Base-by-base conservation (phyloP, 75 land plant species). In the Pinus tabuliformis region DNA sequence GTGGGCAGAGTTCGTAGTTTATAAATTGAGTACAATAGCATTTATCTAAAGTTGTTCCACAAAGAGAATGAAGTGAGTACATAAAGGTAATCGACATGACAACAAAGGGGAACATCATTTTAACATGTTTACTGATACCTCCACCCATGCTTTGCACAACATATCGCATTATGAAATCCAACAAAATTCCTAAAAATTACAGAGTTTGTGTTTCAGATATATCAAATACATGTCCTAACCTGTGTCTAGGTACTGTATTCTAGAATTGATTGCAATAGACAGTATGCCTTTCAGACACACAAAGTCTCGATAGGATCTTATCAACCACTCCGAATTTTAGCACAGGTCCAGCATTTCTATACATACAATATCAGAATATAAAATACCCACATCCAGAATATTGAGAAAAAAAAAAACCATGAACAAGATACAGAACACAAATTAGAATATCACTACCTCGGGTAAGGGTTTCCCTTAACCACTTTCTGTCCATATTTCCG, bases 401-500 rank as follows among this genome's bases (percentile, higher is more conserved):
- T 3, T 26, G 62, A 20, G 62, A 33, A 59, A n/a, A 20, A 60
- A n/a, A 20, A 20, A 60, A 60, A 60, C 62, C 21, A 60, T 21
- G 7, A 9, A 12, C 62, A 22, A 60, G 62, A 70, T 6, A 70
- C 39, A 70, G 18, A 70, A 59, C 72, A 74, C 4, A 74, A 58
- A 28, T 63, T 56, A 26, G 28, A 80, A 62, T 59, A 45, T 6
- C 39, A 76, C 33, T 56, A 95, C 99, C 99, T 90, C 13, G 99
- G 99, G 64, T 94, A 79, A 59, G 95, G 91, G 76, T 94, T 95
- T 70, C 98, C 98, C 61, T 95, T 95, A 77, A 95, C 98, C 75
- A 95, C 90, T 83, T 96, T 93, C 81, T 96, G 99, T 11, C 99
- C 99, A 86, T 96, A 96, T 68, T 96, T 96, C 16, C 99, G 87